Evolutionary conservation across 176 grass and related monocot species (phyloP).

Genomic region (Triticum aestivum): DNA sequence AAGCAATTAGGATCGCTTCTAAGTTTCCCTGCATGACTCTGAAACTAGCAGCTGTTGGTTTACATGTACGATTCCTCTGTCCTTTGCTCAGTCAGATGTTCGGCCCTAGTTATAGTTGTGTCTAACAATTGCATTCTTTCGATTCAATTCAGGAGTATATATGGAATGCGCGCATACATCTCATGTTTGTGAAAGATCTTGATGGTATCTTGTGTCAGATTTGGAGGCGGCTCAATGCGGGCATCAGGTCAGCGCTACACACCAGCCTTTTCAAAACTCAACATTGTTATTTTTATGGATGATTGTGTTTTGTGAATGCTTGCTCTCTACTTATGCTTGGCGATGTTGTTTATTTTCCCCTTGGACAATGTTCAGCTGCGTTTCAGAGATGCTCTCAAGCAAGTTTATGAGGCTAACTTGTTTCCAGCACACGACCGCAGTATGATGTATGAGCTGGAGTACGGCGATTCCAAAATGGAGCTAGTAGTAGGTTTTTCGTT

Average conservation of each 20-base stretch:
- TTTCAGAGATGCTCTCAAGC: neutral
- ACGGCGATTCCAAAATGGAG: neutral
- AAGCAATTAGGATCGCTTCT: slow-evolving; percentile 18
- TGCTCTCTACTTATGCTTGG: neutral
- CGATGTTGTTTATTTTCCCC: neutral
- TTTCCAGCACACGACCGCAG: neutral
- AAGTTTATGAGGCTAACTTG: neutral
- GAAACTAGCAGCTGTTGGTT: neutral
- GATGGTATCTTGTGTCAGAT: slow-evolving; percentile 12
- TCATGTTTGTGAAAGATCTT: neutral
- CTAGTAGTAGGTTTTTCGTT: neutral
- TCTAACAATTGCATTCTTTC: neutral
- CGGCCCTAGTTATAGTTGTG: neutral
- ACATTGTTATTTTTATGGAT: neutral
- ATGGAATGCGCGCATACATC: neutral
- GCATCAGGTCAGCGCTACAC: slow-evolving; percentile 1
- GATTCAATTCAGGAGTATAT: neutral
- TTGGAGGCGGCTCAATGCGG: neutral
- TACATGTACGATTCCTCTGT: neutral
- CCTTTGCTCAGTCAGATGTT: neutral
- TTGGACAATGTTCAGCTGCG: neutral
- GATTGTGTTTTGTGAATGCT: slow-evolving; percentile 7
- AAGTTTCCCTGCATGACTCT: too few relatives aligned
- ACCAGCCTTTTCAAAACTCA: neutral
- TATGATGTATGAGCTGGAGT: neutral